These are phyloP conservation scores for Fusarium nodosum DNA, from an alignment of 2,329 filamentous ascomycete genomes.

Conservation along the genomic window DNA sequence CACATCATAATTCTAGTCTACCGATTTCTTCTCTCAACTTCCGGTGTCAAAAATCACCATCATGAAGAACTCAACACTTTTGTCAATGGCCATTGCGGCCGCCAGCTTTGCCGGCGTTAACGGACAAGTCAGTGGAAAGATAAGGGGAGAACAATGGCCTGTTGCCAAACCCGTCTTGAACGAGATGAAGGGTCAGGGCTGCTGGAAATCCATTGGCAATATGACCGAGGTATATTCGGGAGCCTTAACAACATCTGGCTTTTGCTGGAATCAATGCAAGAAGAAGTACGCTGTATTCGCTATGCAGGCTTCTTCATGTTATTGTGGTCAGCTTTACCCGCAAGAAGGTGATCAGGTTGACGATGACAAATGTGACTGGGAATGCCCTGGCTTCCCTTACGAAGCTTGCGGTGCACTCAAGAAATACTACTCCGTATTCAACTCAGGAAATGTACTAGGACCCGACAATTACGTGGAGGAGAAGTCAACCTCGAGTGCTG, in stretches of 20 bases:
- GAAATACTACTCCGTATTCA: slow-evolving; percentile 62
- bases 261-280: slow-evolving; percentile 59
- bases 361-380: slow-evolving; percentile 72
- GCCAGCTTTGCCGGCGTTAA: slow-evolving; percentile 44
- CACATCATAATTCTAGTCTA: slow-evolving; percentile 4
- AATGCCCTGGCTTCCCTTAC: slow-evolving; percentile 72
- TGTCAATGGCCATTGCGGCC: slow-evolving; percentile 50
- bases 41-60: slow-evolving; percentile 21
- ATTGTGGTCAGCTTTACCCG: slow-evolving; percentile 79
- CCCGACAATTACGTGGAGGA: slow-evolving; percentile 47
- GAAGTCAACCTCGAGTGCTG: slow-evolving; percentile 32
- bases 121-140: slow-evolving; percentile 6
- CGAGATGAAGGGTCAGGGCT: slow-evolving; percentile 64
- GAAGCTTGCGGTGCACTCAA: slow-evolving; percentile 70
- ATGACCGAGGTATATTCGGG: slow-evolving; percentile 49
- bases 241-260: slow-evolving; percentile 54
- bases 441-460: slow-evolving; percentile 62
- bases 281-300: slow-evolving; percentile 71
- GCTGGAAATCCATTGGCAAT: slow-evolving; percentile 62
- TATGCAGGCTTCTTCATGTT: slow-evolving; percentile 74
- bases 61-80: slow-evolving; percentile 54
- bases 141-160: slow-evolving; percentile 53
- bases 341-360: slow-evolving; percentile 65
- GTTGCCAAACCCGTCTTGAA: slow-evolving; percentile 54
- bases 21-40: slow-evolving; percentile 37